Evolutionary conservation across 2,329 filamentous ascomycete genomes (phyloP).

Genomic region (Aciculosporium take): DNA sequence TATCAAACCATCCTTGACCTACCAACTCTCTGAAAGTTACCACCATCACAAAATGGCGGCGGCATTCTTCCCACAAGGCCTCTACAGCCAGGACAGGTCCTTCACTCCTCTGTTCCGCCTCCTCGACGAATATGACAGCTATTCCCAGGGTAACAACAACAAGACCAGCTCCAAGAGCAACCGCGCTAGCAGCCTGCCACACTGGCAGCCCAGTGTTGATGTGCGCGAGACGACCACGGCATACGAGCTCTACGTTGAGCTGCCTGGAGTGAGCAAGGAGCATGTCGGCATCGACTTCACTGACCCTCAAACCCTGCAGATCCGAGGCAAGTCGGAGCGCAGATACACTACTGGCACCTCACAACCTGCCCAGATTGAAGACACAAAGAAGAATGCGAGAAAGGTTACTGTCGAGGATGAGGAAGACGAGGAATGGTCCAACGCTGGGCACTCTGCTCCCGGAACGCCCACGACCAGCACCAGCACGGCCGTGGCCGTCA

Average conservation of each 20-base stretch:
- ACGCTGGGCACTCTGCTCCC: conserved; percentile 6
- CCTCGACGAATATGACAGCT: conserved; percentile 48
- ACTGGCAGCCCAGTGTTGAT: conserved; percentile 68
- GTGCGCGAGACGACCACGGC: conserved; percentile 52
- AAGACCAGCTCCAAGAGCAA: conserved; percentile 14
- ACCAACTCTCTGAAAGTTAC: conserved; percentile 11
- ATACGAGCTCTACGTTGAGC: conserved; percentile 70
- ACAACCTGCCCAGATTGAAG: conserved; percentile 33
- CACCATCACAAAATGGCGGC: conserved; percentile 41
- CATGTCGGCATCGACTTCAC: conserved; percentile 67
- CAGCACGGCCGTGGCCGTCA: conserved; percentile 10
- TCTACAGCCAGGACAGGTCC: conserved; percentile 34
- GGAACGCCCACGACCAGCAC: conserved; percentile 5
- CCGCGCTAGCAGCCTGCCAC: conserved; percentile 22
- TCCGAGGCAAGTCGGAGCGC: conserved; percentile 57
- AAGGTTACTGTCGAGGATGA: conserved; percentile 55
- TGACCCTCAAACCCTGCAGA: conserved; percentile 56
- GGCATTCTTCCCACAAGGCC: conserved; percentile 44
- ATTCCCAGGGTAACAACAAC: conserved; percentile 24
- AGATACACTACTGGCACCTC: conserved; percentile 41
- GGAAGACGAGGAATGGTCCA: conserved; percentile 17
- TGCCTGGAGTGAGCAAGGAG: conserved; percentile 61
- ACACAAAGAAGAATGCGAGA: conserved; percentile 28
- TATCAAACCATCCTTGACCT: not conserved
- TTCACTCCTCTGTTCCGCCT: conserved; percentile 50